Base-by-base conservation (phyloP, 768 basidiomycete species). In the Boletus huronensis region DNA sequence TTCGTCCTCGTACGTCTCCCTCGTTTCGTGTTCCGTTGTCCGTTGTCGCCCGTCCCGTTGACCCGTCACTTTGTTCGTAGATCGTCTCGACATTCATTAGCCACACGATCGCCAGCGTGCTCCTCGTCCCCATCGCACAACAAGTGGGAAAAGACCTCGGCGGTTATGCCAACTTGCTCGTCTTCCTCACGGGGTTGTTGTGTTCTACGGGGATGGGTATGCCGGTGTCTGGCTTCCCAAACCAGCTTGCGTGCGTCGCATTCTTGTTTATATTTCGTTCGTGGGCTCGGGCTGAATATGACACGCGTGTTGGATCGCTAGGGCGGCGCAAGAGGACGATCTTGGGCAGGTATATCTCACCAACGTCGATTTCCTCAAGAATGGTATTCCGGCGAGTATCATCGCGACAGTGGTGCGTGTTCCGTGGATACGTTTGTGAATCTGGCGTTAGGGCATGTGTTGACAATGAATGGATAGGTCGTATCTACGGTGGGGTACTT, bases 201-300 rank as follows among this genome's bases (percentile, higher is more conserved):
- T 98, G 96, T 68, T 95, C 93, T 3, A 78, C 92, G 6, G 97
- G 96, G 2, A 99, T 99, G 97, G 96, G 93, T 11, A 90, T 98
- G 82, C 95, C 96, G 3, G 94, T 98, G 36, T 94, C 92, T 57
- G 97, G 97, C n/a, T 99, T 98, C 78, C 96, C 96, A 0, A 97
- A 98, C 70, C 93, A 97, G 74, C 94, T 93, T 46, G 93, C 93
- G 94, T 95, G 72, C 63, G 89, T 57, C 35, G 9, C 14, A 14
- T 34, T 29, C 9, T 16, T 19, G 13, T 26, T 32, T 23, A 1
- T 8, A 11, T 38, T 16, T 36, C 10, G 16, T 19, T 43, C 28
- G 16, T 23, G 1, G n/a, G 11, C 13, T 35, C 16, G 17, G n/a
- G 11, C 36, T 55, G 3, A 51, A 23, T 2, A 35, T 11, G 23